Conservation (phyloP, 495 filamentous ascomycete species). For the Annulohypoxylon stygium region DNA sequence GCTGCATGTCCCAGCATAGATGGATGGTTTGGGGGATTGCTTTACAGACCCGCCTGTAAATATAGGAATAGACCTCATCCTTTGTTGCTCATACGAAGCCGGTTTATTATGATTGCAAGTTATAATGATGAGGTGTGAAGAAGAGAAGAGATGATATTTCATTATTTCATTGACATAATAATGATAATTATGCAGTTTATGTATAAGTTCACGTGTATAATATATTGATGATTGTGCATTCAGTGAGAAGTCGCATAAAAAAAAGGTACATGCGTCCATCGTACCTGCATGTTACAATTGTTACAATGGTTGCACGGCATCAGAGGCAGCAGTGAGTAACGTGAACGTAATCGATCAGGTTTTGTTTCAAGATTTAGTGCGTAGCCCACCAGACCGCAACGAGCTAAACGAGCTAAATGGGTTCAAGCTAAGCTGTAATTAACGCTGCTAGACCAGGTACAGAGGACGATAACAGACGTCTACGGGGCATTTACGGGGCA, state of each 20-base stretch:
- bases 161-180: no score
- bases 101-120: background rate
- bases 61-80: background rate
- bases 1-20: background rate
- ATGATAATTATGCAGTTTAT: no score
- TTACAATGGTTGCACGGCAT: background rate
- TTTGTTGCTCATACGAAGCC: background rate
- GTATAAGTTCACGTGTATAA: background rate
- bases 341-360: constrained; percentile 27
- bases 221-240: background rate
- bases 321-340: background rate
- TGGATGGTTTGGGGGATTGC: background rate
- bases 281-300: background rate
- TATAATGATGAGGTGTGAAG: background rate
- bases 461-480: background rate
- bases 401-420: no score
- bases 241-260: background rate
- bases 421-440: background rate
- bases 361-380: constrained; percentile 15
- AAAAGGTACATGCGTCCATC: background rate
- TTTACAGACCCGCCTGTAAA: background rate
- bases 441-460: no score
- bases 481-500: no score
- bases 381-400: background rate
- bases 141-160: no score